These are phyloP conservation scores for Sutorius australiensis DNA, from an alignment of 768 basidiomycete genomes.

Conservation along the genomic window DNA sequence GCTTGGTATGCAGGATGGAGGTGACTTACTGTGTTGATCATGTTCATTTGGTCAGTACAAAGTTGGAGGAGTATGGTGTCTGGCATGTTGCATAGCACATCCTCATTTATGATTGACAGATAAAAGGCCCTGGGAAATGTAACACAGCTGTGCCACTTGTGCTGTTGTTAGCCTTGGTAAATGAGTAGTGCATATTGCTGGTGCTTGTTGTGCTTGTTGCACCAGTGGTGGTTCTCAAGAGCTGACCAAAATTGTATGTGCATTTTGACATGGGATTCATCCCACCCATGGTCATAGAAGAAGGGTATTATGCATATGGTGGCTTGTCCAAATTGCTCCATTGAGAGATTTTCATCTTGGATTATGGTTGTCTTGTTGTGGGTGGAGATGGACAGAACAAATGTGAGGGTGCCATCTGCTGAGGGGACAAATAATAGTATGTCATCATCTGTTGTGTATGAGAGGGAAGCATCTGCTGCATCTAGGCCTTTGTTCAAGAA, in stretches of 20 bases:
- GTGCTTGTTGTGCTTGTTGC: background rate
- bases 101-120: background rate
- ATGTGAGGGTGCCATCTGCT: background rate
- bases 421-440: too few species aligned
- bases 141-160: background rate
- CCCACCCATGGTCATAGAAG: background rate
- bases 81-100: background rate
- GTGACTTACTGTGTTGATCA: too few species aligned
- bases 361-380: background rate
- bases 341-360: background rate
- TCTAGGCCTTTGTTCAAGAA: too few species aligned
- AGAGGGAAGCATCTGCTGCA: too few species aligned
- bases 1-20: too few species aligned
- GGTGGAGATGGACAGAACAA: background rate
- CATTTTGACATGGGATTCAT: background rate
- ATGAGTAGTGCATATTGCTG: background rate
- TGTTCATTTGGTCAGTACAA: too few species aligned
- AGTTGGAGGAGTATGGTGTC: background rate
- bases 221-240: background rate
- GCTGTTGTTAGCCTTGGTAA: background rate
- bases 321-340: background rate
- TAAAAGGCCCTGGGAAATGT: background rate
- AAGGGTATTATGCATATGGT: background rate
- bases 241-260: background rate
- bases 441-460: too few species aligned